These are phyloP conservation scores for Sodiomyces alkalinus DNA, from an alignment of 2,329 filamentous ascomycete species.

Conservation along the genomic window DNA sequence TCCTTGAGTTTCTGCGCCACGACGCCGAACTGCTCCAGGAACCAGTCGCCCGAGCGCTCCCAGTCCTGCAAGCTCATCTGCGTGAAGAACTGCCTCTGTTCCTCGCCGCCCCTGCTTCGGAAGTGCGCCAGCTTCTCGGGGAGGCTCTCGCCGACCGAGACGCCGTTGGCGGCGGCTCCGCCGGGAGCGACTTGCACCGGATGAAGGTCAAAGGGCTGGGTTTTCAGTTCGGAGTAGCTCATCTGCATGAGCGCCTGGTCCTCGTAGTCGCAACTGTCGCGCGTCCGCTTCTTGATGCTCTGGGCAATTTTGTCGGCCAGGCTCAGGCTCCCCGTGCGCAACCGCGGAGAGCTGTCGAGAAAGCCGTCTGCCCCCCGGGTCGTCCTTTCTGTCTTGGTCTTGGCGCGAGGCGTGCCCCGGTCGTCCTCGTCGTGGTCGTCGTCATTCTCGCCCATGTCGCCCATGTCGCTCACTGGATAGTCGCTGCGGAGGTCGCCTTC, in stretches of 20 bases:
- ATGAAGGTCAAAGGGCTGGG: conserved; percentile 41
- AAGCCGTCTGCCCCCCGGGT: conserved; percentile 9
- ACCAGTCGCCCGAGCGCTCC: conserved; percentile 46
- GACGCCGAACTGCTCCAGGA: conserved; percentile 35
- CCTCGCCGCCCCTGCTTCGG: conserved; percentile 26
- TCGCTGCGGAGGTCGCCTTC: conserved; percentile 6
- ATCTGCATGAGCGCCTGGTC: conserved; percentile 38
- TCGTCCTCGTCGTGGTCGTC: no score
- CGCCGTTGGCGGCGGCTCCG: conserved; percentile 14
- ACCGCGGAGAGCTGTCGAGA: conserved; percentile 9
- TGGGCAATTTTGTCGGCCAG: conserved; percentile 5
- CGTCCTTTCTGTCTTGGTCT: no score
- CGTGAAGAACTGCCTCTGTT: conserved; percentile 35
- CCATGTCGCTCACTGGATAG: conserved; percentile 2
- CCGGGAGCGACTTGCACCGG: conserved; percentile 27
- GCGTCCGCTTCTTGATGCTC: conserved; percentile 24
- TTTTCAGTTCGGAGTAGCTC: conserved; percentile 33
- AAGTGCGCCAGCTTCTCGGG: conserved; percentile 34
- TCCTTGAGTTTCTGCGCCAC: conserved; percentile 32
- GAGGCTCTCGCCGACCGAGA: conserved; percentile 23
- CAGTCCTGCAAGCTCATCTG: conserved; percentile 39
- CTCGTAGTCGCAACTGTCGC: conserved; percentile 36
- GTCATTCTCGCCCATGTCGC: no score
- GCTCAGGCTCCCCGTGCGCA: neutral
- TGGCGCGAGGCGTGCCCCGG: conserved; percentile 7